A percentile compares a stretch with the other conserved stretches of the same genome.
These are phyloP conservation scores for Phytopythium vexans DNA, from an alignment of 352 stramenopile genomes.

Conservation along the genomic window DNA sequence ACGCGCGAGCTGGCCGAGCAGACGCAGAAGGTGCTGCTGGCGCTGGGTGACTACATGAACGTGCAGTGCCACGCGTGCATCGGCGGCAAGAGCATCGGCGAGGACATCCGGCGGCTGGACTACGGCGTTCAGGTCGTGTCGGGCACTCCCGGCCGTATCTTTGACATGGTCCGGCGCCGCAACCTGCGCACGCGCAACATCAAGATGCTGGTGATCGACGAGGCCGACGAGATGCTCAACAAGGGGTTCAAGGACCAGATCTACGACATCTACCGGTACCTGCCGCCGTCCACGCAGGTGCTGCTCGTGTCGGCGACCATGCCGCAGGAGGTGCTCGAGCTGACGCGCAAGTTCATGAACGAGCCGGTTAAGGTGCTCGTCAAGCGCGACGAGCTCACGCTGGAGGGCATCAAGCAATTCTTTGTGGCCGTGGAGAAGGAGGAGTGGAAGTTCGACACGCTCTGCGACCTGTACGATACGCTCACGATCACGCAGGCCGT, in stretches of 20 bases:
- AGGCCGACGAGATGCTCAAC: conserved; percentile 98
- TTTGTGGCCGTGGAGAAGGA: conserved; percentile 98
- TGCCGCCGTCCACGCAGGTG: conserved; percentile 92
- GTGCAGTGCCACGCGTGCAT: conserved; percentile 96
- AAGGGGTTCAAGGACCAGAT: conserved; percentile 99
- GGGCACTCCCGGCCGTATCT: conserved; percentile 96
- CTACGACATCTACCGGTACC: conserved; percentile 96
- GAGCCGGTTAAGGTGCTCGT: conserved; percentile 96
- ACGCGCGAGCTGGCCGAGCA: conserved; percentile 97
- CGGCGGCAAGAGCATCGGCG: conserved; percentile 92
- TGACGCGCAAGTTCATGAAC: conserved; percentile 98
- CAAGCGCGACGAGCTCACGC: conserved; percentile 96
- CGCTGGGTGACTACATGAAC: conserved; percentile 98
- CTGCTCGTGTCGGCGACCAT: conserved; percentile 95
- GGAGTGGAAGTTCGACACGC: conserved; percentile 99
- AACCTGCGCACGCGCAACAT: conserved; percentile 90
- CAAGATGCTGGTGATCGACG: conserved; percentile 97
- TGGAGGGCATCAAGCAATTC: conserved; percentile 98
- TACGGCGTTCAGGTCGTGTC: conserved; percentile 94
- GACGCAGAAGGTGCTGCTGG: conserved; percentile 94
- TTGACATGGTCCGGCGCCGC: conserved; percentile 95
- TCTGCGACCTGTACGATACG: conserved; percentile 98
- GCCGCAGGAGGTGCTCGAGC: conserved; percentile 93
- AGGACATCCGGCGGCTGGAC: conserved; percentile 95
- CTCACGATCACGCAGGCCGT: conserved; percentile 99